Conservation (phyloP, 2,329 filamentous ascomycete genomes). For the Canariomyces notabilis region DNA sequence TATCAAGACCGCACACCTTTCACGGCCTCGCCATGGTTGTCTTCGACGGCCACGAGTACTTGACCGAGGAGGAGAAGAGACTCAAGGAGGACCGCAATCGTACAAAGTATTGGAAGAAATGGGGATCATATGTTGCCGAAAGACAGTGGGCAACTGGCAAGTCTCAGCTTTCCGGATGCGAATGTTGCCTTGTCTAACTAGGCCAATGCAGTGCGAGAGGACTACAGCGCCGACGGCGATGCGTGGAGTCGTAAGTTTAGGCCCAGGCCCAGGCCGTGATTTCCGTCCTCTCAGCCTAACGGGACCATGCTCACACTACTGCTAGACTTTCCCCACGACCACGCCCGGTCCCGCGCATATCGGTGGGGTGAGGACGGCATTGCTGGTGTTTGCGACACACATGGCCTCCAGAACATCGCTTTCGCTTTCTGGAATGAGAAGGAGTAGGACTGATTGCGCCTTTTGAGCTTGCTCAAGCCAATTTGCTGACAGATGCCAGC, state of each 20-base stretch:
- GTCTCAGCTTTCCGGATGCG: slow-evolving; percentile 23
- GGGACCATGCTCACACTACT: slow-evolving; percentile 14
- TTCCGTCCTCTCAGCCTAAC: neutral
- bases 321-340: slow-evolving; percentile 86
- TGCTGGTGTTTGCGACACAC: slow-evolving; percentile 85
- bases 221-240: slow-evolving; percentile 85
- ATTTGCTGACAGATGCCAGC: slow-evolving; percentile 49
- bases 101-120: slow-evolving; percentile 95
- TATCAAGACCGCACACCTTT: neutral
- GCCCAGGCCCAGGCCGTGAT: neutral
- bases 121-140: slow-evolving; percentile 91
- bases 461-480: neutral
- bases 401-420: slow-evolving; percentile 85
- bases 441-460: slow-evolving; percentile 56
- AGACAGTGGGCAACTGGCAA: slow-evolving; percentile 90
- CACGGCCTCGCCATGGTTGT: slow-evolving; percentile 64
- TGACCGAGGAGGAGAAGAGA: slow-evolving; percentile 85
- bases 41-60: slow-evolving; percentile 80
- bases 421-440: slow-evolving; percentile 98
- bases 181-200: slow-evolving; percentile 14
- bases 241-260: slow-evolving; percentile 82
- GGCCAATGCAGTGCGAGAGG: slow-evolving; percentile 66
- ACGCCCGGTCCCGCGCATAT: slow-evolving; percentile 82
- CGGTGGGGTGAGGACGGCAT: slow-evolving; percentile 97
- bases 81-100: slow-evolving; percentile 79